These are phyloP conservation scores for Scenedesmus sp. DNA, from an alignment of 163 green algal genomes.

Conservation along the genomic window DNA sequence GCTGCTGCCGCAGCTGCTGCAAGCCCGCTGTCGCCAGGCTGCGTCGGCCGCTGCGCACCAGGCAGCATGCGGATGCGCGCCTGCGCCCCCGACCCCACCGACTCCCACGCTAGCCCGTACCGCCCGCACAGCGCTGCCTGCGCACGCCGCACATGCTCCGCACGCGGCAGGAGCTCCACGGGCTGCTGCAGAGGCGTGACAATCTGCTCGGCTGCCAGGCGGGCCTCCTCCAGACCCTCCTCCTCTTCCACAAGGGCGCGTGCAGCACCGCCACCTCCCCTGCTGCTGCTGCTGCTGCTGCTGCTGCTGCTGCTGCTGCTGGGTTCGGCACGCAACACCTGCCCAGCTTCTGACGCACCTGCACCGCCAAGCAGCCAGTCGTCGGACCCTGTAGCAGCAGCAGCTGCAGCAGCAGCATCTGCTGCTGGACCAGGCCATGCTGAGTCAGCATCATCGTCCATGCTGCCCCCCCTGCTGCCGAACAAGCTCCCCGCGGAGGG, in stretches of 20 bases:
- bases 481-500: conserved; percentile 64
- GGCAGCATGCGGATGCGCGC: conserved; percentile 68
- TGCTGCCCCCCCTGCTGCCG: conserved; percentile 27
- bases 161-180: conserved; percentile 78
- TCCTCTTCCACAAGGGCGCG: conserved; percentile 29
- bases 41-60: neutral
- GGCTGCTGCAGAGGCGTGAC: conserved; percentile 70
- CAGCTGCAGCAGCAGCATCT: neutral
- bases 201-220: conserved; percentile 75
- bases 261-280: neutral
- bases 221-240: conserved; percentile 76
- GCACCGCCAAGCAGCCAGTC: neutral
- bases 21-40: neutral
- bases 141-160: conserved; percentile 11
- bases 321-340: neutral
- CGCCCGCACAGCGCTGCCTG: conserved; percentile 58
- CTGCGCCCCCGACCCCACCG: conserved; percentile 57
- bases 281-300: neutral
- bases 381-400: neutral
- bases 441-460: conserved; percentile 5
- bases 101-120: conserved; percentile 60
- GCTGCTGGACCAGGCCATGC: conserved; percentile 6
- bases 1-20: neutral
- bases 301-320: neutral
- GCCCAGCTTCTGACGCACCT: neutral